phyloP scores from a whole-genome alignment of 164 flowering plant species.

The Taxillus chinensis region DNA sequence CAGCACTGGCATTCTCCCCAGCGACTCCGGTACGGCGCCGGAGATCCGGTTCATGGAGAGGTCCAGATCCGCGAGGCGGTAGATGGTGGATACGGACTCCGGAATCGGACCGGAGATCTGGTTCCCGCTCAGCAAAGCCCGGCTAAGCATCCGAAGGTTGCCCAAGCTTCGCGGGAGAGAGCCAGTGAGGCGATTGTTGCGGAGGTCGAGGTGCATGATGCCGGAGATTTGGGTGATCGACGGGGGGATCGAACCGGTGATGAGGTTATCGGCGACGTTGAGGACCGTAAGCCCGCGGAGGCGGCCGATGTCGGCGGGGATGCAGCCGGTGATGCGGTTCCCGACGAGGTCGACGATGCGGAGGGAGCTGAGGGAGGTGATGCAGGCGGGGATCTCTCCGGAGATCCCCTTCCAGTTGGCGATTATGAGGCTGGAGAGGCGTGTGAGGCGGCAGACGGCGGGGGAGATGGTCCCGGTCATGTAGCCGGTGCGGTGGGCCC shows the following conservation, averaged over 20 bases:
- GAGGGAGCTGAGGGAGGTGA: slow-evolving; percentile 42
- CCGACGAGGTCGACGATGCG: slow-evolving; percentile 67
- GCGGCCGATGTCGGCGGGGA: slow-evolving; percentile 57
- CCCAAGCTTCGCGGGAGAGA: slow-evolving; percentile 44
- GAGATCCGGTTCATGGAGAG: slow-evolving; percentile 48
- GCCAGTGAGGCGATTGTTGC: slow-evolving; percentile 55
- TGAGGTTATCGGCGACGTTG: slow-evolving; percentile 70
- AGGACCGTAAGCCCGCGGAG: slow-evolving; percentile 51
- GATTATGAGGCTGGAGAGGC: slow-evolving; percentile 52
- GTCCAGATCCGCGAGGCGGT: slow-evolving; percentile 74
- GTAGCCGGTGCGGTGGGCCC: slow-evolving; percentile 52
- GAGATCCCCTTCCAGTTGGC: slow-evolving; percentile 61
- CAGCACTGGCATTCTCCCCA: slow-evolving; percentile 66
- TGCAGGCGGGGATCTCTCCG: slow-evolving; percentile 63
- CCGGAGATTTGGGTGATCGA: slow-evolving; percentile 34
- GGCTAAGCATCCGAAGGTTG: slow-evolving; percentile 55
- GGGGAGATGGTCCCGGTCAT: slow-evolving; percentile 85
- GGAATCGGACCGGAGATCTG: slow-evolving; percentile 51
- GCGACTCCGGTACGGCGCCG: slow-evolving; percentile 44
- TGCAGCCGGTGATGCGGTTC: slow-evolving; percentile 48
- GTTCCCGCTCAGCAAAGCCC: slow-evolving; percentile 62
- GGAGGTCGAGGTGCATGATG: slow-evolving; percentile 71
- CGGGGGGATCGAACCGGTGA: slow-evolving; percentile 59
- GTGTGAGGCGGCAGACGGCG: slow-evolving; percentile 45
- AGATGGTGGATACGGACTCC: slow-evolving; percentile 36